Conservation (phyloP, 2,329 filamentous ascomycete species). For the Fusarium nurragi region DNA sequence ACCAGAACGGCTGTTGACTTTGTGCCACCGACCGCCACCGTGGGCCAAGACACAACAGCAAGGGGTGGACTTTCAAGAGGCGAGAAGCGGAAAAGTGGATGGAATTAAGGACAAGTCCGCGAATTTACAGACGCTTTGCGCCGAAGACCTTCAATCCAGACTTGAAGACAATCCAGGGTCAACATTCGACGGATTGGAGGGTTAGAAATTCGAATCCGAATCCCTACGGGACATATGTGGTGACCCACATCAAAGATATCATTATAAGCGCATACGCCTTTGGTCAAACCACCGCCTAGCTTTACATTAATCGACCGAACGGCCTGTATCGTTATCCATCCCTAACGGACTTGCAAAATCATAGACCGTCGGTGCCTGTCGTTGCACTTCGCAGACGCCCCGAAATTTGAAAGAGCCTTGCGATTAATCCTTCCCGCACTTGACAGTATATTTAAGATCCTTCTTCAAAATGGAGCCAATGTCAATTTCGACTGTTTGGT, state of each 20-base stretch:
- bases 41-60: conserved; percentile 33
- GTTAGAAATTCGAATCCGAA: conserved; percentile 24
- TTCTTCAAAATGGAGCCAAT: conserved; percentile 56
- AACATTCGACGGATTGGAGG: conserved; percentile 13
- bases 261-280: conserved; percentile 44
- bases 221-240: conserved; percentile 20
- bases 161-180: conserved; percentile 1
- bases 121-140: background rate
- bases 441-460: conserved; percentile 44
- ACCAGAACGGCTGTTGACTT: conserved; percentile 59
- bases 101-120: conserved; percentile 40
- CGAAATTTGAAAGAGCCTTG: background rate
- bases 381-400: background rate
- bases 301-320: conserved; percentile 23
- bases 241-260: conserved; percentile 46
- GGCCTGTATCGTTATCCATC: background rate
- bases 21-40: conserved; percentile 50
- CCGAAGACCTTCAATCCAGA: background rate
- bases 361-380: background rate
- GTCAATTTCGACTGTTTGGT: conserved; percentile 63
- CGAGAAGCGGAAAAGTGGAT: conserved; percentile 50
- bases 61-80: conserved; percentile 41
- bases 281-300: conserved; percentile 24
- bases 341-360: background rate
- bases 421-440: conserved; percentile 33